These are phyloP conservation scores for Helicostylum pulchrum DNA, from an alignment of 192 early-diverging fungal genomes.

Conservation along the genomic window DNA sequence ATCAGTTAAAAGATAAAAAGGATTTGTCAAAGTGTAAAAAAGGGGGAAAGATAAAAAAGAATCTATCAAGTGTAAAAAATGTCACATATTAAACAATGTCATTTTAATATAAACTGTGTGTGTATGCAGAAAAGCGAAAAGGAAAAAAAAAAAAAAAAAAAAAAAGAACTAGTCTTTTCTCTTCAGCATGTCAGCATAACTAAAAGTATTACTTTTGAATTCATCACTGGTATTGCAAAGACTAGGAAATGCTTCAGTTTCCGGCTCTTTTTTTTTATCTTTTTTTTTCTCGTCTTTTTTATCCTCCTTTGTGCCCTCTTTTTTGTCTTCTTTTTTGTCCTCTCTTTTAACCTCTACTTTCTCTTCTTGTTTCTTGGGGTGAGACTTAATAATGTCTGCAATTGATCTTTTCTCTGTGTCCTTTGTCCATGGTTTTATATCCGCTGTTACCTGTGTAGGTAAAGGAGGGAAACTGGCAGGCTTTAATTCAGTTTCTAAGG, in stretches of 20 bases:
- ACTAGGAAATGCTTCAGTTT: neutral
- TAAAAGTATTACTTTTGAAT: constrained; percentile 6
- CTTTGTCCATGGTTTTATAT: neutral
- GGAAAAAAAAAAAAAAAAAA: neutral
- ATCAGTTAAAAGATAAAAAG: too few species aligned
- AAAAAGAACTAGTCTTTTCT: neutral
- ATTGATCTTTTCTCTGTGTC: neutral
- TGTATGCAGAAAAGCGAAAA: neutral
- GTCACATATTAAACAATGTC: too few species aligned
- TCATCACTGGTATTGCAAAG: neutral
- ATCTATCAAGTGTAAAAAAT: too few species aligned
- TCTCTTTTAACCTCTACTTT: neutral
- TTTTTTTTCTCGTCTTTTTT: neutral
- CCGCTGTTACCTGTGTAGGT: constrained; percentile 5
- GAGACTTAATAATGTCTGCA: constrained; percentile 5
- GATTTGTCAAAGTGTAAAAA: too few species aligned
- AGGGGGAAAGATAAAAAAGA: too few species aligned
- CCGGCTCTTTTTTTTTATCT: neutral
- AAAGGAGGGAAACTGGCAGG: constrained; percentile 10
- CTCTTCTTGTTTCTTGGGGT: neutral
- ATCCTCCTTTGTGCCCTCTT: neutral
- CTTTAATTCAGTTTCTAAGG: neutral
- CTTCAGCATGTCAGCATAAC: constrained; percentile 28
- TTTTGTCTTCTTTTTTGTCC: neutral
- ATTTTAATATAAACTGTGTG: neutral